A percentile compares a stretch with the other conserved stretches of the same genome.
Conservation (phyloP, 2,329 filamentous ascomycete genomes). For the Apiospora phragmitis region DNA sequence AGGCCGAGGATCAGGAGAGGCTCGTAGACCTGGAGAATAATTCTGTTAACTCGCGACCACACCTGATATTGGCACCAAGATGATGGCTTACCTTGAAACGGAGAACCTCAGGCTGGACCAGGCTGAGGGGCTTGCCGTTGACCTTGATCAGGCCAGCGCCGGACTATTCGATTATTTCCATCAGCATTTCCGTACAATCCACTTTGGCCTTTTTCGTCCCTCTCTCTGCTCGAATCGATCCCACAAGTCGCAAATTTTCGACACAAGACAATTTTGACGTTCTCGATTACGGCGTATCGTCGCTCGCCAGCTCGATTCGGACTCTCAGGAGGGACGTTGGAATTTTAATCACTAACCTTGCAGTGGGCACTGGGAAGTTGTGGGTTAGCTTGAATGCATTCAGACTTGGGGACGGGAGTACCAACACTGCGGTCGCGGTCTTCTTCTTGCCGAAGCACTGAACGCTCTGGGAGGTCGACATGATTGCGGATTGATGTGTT, state of each 20-base stretch:
- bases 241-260: neutral
- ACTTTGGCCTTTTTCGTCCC: neutral
- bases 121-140: conserved; percentile 92
- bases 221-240: conserved; percentile 9
- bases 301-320: neutral
- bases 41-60: conserved; percentile 17
- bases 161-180: conserved; percentile 19
- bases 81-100: conserved; percentile 81
- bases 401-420: neutral
- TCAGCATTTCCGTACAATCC: conserved; percentile 20
- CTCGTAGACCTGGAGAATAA: conserved; percentile 80
- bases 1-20: conserved; percentile 94
- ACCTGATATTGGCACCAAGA: neutral
- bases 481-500: conserved; percentile 50
- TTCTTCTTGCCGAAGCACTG: conserved; percentile 99
- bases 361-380: conserved; percentile 64
- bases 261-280: neutral
- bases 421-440: conserved; percentile 74
- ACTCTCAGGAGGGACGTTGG: neutral
- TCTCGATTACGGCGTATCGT: neutral
- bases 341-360: conserved; percentile 64
- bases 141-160: conserved; percentile 85
- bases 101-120: conserved; percentile 94
- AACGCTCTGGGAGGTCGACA: conserved; percentile 78
- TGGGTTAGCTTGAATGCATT: conserved; percentile 4